Percentiles rank a stretch among this genome's conserved stretches.
Conservation (phyloP, 345 rosid genomes). For the Dovyalis caffra region DNA sequence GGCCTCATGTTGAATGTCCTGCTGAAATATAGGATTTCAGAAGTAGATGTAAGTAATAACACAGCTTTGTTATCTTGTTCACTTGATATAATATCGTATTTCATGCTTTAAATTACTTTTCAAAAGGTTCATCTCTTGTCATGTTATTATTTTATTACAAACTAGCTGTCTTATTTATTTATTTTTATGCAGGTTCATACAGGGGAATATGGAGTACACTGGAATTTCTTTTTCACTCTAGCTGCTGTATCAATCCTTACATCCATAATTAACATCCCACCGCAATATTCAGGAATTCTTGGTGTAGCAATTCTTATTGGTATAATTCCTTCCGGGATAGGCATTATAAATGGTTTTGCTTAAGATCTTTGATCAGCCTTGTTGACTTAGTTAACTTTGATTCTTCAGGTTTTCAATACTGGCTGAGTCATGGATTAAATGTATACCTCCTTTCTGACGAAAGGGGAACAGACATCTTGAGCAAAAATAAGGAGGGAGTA, state of each 20-base stretch:
- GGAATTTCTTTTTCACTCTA: constrained; percentile 96
- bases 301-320: constrained; percentile 66
- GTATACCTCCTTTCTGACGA: constrained; percentile 61
- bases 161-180: not conserved
- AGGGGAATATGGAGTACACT: constrained; percentile 86
- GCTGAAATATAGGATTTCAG: not conserved
- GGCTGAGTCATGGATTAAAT: constrained; percentile 68
- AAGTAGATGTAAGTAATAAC: not conserved
- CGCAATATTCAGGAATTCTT: constrained; percentile 68
- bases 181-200: constrained; percentile 56
- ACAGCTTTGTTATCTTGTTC: not conserved
- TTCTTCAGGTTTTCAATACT: constrained; percentile 70
- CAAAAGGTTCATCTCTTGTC: not conserved
- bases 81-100: not conserved
- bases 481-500: constrained; percentile 88
- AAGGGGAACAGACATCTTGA: constrained; percentile 67
- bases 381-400: constrained; percentile 8
- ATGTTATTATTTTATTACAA: constrained; percentile 8
- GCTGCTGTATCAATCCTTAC: constrained; percentile 75
- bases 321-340: constrained; percentile 21
- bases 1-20: not conserved
- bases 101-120: not conserved
- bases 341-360: constrained; percentile 4
- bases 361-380: constrained; percentile 19
- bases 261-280: constrained; percentile 54